These are phyloP conservation scores for Aspergillus leporis DNA, from an alignment of 495 filamentous ascomycete genomes.

Conservation along the genomic window DNA sequence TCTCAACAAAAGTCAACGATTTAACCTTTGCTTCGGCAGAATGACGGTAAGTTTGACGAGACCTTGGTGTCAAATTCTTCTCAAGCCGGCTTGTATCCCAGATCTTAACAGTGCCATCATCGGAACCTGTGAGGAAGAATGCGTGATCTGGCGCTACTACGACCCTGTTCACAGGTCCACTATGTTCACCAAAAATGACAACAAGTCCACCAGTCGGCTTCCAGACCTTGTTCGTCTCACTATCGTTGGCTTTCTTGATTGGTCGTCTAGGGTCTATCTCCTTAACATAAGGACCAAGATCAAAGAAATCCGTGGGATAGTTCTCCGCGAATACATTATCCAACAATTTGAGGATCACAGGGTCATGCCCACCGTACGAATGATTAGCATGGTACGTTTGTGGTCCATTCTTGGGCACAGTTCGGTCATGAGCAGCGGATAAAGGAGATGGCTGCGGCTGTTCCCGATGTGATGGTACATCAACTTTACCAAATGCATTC, in stretches of 20 bases:
- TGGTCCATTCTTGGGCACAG: constrained; percentile 18
- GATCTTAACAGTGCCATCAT: constrained; percentile 88
- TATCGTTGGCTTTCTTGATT: constrained; percentile 58
- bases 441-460: constrained; percentile 30
- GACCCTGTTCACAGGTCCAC: constrained; percentile 77
- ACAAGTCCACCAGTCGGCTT: constrained; percentile 81
- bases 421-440: constrained; percentile 34
- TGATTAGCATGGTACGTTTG: constrained; percentile 54
- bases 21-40: constrained; percentile 68
- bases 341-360: constrained; percentile 79
- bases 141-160: constrained; percentile 84
- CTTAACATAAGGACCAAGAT: constrained; percentile 77
- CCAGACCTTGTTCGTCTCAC: constrained; percentile 62
- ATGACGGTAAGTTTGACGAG: constrained; percentile 85
- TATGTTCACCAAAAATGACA: constrained; percentile 86
- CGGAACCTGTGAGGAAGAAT: constrained; percentile 92
- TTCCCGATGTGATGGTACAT: constrained; percentile 59
- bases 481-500: constrained; percentile 83
- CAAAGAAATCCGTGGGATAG: constrained; percentile 72
- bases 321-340: constrained; percentile 89
- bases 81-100: constrained; percentile 93
- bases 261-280: constrained; percentile 63
- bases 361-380: constrained; percentile 86
- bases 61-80: constrained; percentile 81
- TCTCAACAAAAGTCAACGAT: constrained; percentile 85